These are phyloP conservation scores for Pseudogymnoascus sp. DNA, from an alignment of 2,329 filamentous ascomycete species.

Conservation along the genomic window DNA sequence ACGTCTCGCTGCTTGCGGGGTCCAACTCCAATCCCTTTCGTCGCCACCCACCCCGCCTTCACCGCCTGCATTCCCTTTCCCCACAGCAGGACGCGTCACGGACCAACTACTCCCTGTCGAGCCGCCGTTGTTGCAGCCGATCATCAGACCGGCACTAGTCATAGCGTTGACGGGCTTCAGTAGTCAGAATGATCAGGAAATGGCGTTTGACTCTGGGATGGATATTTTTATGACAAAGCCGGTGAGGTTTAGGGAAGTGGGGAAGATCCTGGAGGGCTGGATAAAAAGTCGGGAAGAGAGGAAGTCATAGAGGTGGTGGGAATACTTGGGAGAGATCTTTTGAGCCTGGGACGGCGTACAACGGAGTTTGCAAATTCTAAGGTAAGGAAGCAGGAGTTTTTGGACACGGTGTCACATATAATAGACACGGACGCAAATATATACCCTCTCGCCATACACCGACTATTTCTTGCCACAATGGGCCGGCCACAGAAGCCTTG, in stretches of 20 bases:
- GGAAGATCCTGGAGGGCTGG: constrained; percentile 19
- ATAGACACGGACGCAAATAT: not conserved
- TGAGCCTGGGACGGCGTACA: not conserved
- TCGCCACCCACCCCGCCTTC: constrained; percentile 4
- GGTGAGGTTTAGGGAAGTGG: constrained; percentile 26
- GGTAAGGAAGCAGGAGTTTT: not conserved
- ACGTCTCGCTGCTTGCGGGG: constrained; percentile 17
- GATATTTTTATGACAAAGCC: constrained; percentile 47
- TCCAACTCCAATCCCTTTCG: constrained; percentile 14
- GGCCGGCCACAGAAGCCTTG: not conserved
- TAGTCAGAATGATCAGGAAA: constrained; percentile 36
- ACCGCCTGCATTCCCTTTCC: constrained; percentile 10
- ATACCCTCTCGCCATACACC: not conserved
- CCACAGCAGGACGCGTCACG: not conserved
- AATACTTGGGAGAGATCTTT: not conserved
- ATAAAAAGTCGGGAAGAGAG: constrained; percentile 5
- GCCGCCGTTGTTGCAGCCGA: constrained; percentile 27
- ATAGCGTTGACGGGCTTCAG: constrained; percentile 45
- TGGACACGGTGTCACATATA: not conserved
- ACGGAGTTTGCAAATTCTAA: not conserved
- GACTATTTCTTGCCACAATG: not conserved
- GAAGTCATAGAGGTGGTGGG: not conserved
- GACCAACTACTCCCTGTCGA: not conserved
- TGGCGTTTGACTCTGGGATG: constrained; percentile 42
- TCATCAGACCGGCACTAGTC: constrained; percentile 31